Conservation (phyloP, 2,329 filamentous ascomycete species). For the Pseudogymnoascus sp. region DNA sequence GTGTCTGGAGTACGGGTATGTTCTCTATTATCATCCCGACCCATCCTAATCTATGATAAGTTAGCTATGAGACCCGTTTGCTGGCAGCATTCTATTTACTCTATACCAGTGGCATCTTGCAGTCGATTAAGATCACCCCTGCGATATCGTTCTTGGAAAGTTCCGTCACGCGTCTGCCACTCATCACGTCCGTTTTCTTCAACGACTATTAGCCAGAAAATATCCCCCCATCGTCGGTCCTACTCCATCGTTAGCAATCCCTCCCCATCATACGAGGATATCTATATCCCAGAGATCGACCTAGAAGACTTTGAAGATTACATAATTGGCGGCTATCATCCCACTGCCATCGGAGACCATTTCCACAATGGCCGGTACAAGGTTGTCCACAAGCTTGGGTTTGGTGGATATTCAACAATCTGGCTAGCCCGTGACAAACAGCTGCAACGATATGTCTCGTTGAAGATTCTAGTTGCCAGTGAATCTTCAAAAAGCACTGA, state of each 20-base stretch:
- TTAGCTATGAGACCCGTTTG: background rate
- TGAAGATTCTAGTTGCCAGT: conserved; percentile 13
- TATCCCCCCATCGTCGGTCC: background rate
- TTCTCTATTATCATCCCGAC: background rate
- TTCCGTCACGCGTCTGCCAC: background rate
- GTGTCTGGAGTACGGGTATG: background rate
- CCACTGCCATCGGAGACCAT: conserved; percentile 33
- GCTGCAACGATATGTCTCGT: conserved; percentile 10
- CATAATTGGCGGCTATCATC: conserved; percentile 33
- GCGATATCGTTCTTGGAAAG: background rate
- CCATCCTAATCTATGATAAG: background rate
- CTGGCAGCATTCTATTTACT: background rate
- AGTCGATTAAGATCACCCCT: background rate
- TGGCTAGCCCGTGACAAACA: conserved; percentile 33
- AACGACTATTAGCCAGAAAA: background rate
- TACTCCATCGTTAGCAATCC: background rate
- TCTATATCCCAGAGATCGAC: background rate
- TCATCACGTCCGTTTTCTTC: background rate
- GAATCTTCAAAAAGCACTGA: background rate
- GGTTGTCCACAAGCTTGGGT: conserved; percentile 38
- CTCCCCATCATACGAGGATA: background rate
- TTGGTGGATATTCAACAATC: conserved; percentile 36
- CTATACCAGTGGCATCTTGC: background rate
- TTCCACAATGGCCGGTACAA: conserved; percentile 35
- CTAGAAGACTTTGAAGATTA: conserved; percentile 15